Percentiles rank a stretch among this genome's conserved stretches.
These are phyloP conservation scores for Wakefieldia striispora DNA, from an alignment of 768 basidiomycete species.

Conservation along the genomic window DNA sequence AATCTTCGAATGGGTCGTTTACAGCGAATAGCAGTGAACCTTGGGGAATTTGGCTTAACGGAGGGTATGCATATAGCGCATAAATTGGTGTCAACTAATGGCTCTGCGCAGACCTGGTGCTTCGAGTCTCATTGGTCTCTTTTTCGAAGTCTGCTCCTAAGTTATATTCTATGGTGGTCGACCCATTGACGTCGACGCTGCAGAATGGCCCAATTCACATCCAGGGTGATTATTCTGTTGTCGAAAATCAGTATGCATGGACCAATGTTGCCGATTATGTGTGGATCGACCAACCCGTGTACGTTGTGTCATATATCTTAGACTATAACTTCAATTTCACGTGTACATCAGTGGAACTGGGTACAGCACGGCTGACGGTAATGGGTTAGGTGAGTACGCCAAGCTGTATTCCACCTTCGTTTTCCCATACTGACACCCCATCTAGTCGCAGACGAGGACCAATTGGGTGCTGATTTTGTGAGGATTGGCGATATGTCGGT, in stretches of 20 bases:
- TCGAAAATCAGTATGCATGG: slow-evolving; percentile 56
- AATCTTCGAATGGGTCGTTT: slow-evolving; percentile 54
- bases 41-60: slow-evolving; percentile 74
- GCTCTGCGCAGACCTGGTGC: slow-evolving; percentile 51
- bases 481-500: background rate
- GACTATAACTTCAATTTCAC: too few species aligned
- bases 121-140: slow-evolving; percentile 60
- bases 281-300: slow-evolving; percentile 73
- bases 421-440: background rate
- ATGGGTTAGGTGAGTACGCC: background rate
- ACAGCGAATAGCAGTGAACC: slow-evolving; percentile 47
- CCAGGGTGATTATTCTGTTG: slow-evolving; percentile 43
- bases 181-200: background rate
- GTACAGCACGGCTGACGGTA: background rate
- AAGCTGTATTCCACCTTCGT: too few species aligned
- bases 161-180: too few species aligned
- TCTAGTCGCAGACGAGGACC: background rate
- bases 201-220: slow-evolving; percentile 71
- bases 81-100: background rate
- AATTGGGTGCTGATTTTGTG: background rate
- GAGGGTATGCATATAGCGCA: slow-evolving; percentile 44
- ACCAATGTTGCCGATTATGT: slow-evolving; percentile 52
- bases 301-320: too few species aligned
- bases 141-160: slow-evolving; percentile 50
- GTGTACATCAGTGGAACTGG: background rate